phyloP scores from a whole-genome alignment of 441 rosid genomes.

The Corymbia calophylla region DNA sequence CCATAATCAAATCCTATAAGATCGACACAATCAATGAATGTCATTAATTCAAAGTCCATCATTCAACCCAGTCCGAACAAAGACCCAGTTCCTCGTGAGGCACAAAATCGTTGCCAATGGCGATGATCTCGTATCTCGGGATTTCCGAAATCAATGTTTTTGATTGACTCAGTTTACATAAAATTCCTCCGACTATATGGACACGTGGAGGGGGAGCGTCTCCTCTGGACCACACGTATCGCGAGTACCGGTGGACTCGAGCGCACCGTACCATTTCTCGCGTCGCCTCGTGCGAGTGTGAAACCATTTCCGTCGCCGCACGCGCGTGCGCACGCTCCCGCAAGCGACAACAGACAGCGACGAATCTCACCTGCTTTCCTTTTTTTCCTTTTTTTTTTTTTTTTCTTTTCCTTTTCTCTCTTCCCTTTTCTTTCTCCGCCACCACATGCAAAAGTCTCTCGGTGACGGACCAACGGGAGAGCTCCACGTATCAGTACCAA shows the following conservation, averaged over 20 bases:
- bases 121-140: not conserved
- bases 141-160: not conserved
- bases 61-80: not conserved
- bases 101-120: not conserved
- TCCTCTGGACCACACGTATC: not conserved
- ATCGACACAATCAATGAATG: not conserved
- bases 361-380: not conserved
- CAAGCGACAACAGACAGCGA: not conserved
- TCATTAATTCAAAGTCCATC: not conserved
- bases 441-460: not conserved
- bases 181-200: not conserved
- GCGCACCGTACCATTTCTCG: not conserved
- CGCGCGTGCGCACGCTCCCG: not conserved
- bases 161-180: fast-evolving
- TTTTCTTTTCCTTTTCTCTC: fast-evolving
- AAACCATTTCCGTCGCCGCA: not conserved
- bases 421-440: not conserved
- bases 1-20: not conserved
- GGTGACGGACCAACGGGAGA: not conserved
- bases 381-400: fast-evolving
- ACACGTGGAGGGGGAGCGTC: not conserved
- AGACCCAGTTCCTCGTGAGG: too few relatives aligned
- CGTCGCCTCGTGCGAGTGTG: not conserved
- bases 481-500: not conserved
- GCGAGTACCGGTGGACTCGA: not conserved